Percentiles rank a stretch among this genome's conserved stretches.
Evolutionary conservation across 129 eudicot genomes (phyloP).

Genomic region (Smallanthus sonchifolius): DNA sequence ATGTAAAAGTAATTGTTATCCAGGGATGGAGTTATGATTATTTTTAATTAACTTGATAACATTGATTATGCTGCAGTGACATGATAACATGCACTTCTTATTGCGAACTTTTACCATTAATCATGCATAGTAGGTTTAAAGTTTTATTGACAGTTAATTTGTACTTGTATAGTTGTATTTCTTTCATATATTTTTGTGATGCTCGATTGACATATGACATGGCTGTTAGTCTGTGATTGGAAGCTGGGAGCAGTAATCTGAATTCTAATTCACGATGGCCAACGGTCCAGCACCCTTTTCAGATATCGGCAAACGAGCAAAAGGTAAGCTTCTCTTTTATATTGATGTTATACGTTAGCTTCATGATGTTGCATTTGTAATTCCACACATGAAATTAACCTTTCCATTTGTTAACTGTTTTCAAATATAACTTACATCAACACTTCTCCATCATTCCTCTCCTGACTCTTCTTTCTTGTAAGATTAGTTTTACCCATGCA

Average conservation of each 20-base stretch:
- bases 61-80: background rate
- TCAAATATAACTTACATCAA: background rate
- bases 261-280: constrained; percentile 37
- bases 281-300: constrained; percentile 75
- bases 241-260: constrained; percentile 23
- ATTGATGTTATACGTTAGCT: background rate
- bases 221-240: constrained; percentile 32
- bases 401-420: background rate
- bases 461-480: background rate
- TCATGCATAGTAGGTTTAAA: constrained; percentile 7
- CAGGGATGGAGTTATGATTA: background rate
- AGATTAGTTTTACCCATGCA: background rate
- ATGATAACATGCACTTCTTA: background rate
- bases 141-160: constrained; percentile 8
- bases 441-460: background rate
- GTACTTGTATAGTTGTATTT: constrained; percentile 13
- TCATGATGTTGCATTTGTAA: background rate
- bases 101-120: background rate
- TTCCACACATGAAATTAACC: background rate
- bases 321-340: constrained; percentile 37
- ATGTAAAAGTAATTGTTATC: background rate
- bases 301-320: constrained; percentile 77
- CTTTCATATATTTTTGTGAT: background rate
- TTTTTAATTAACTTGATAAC: background rate
- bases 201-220: constrained; percentile 1